A percentile compares a stretch with the other conserved stretches of the same genome.
Evolutionary conservation across 805 yeast genomes (phyloP).

Genomic region (Lipomyces mesembrius): DNA sequence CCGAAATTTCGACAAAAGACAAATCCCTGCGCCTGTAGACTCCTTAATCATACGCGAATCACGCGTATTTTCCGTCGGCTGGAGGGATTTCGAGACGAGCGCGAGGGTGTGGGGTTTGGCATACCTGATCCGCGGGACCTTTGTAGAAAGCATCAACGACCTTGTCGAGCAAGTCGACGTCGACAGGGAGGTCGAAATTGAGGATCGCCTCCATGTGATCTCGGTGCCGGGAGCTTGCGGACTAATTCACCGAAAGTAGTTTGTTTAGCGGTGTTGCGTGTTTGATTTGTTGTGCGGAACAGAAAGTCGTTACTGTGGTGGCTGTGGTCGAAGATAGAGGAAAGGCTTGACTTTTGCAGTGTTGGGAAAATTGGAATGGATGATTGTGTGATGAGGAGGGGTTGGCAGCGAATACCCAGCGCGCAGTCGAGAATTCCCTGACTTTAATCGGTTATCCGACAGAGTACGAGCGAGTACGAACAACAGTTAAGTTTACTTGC

Average conservation of each 20-base stretch:
- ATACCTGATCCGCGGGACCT: slow-evolving; percentile 59
- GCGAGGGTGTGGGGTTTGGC: slow-evolving; percentile 14
- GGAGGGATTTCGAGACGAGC: background rate
- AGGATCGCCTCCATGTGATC: slow-evolving; percentile 77
- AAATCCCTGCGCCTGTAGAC: background rate
- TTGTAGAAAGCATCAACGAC: slow-evolving; percentile 85
- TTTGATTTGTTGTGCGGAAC: background rate
- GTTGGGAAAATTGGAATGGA: background rate
- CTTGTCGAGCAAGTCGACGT: slow-evolving; percentile 75
- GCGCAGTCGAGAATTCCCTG: no score
- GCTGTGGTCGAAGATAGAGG: background rate
- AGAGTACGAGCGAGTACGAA: no score
- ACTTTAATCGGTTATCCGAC: background rate
- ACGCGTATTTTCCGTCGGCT: background rate
- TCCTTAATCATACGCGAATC: background rate
- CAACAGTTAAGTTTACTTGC: background rate
- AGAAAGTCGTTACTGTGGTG: background rate
- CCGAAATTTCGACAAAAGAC: background rate
- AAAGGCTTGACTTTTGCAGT: background rate
- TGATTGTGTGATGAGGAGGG: background rate
- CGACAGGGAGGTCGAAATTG: slow-evolving; percentile 80
- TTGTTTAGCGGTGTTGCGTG: background rate
- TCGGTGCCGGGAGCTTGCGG: slow-evolving; percentile 3
- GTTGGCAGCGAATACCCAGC: background rate
- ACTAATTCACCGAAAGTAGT: background rate